Conservation (phyloP, 2,329 filamentous ascomycete genomes). For the Helotiales sp. region DNA sequence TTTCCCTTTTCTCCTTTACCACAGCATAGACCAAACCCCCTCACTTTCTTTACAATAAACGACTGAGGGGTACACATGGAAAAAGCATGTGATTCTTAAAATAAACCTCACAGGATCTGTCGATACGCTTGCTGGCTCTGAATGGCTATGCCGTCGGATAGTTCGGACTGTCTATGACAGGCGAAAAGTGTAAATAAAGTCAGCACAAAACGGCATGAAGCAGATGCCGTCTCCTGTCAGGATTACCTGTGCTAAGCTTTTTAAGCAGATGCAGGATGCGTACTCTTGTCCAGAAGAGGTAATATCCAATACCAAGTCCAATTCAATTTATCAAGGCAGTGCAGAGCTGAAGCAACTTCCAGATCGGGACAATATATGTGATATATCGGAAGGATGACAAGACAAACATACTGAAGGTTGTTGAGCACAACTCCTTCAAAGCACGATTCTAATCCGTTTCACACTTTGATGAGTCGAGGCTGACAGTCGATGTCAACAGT, state of each 20-base stretch:
- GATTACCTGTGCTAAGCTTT: slow-evolving; percentile 5
- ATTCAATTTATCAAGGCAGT: background rate
- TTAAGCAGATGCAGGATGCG: background rate
- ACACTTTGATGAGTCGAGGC: background rate
- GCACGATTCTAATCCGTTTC: background rate
- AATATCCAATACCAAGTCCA: background rate
- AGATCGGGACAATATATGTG: background rate
- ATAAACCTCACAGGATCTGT: background rate
- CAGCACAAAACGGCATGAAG: background rate
- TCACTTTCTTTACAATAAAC: too few species aligned
- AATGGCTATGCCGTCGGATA: slow-evolving; percentile 1
- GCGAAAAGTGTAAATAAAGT: background rate
- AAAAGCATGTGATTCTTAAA: background rate
- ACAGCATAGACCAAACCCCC: too few species aligned
- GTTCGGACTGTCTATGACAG: background rate
- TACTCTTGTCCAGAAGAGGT: background rate
- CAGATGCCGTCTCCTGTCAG: background rate
- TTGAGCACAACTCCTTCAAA: background rate
- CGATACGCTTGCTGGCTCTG: too few species aligned
- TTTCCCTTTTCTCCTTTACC: background rate
- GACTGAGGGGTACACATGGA: background rate
- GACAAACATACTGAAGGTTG: background rate
- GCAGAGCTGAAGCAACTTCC: background rate
- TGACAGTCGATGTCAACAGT: background rate
- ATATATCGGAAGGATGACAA: background rate